These are phyloP conservation scores for Intubia oerlemansii DNA, from an alignment of 2,329 filamentous ascomycete species.

Conservation along the genomic window DNA sequence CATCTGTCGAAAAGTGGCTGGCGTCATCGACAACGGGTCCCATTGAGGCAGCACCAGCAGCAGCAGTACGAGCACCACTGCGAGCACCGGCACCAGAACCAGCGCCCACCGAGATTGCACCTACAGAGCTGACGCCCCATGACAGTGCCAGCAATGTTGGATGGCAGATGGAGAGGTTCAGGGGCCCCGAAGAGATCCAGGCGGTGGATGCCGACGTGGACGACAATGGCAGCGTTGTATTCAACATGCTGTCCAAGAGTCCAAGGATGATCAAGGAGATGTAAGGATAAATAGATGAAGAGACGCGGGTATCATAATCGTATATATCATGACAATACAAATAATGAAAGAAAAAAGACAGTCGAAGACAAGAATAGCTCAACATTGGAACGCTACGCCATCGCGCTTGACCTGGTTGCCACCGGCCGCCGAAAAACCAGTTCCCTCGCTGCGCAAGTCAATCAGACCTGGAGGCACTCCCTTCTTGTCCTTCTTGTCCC, in stretches of 20 bases:
- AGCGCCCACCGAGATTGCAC: not conserved
- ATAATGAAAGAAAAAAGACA: not conserved
- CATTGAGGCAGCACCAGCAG: not conserved
- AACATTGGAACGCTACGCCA: conserved; percentile 27
- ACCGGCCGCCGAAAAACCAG: conserved; percentile 79
- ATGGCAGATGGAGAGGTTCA: no score
- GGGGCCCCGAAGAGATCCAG: no score
- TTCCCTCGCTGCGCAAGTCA: conserved; percentile 66
- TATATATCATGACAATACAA: not conserved
- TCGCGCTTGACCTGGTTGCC: conserved; percentile 60
- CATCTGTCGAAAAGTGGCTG: not conserved
- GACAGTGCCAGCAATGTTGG: not conserved
- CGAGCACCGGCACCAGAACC: not conserved
- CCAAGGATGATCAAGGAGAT: conserved; percentile 1
- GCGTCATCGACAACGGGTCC: not conserved
- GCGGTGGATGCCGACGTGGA: no score
- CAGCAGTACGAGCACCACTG: not conserved
- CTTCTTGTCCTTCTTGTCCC: conserved; percentile 18
- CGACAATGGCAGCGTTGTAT: conserved; percentile 2
- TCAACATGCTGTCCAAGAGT: conserved; percentile 6
- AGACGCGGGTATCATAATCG: not conserved
- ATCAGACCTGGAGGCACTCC: conserved; percentile 49
- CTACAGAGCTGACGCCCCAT: not conserved
- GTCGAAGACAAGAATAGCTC: not conserved
- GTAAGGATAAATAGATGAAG: not conserved